These are phyloP conservation scores for Sisymbrium altissimum DNA, from an alignment of 345 rosid genomes.

Conservation along the genomic window DNA sequence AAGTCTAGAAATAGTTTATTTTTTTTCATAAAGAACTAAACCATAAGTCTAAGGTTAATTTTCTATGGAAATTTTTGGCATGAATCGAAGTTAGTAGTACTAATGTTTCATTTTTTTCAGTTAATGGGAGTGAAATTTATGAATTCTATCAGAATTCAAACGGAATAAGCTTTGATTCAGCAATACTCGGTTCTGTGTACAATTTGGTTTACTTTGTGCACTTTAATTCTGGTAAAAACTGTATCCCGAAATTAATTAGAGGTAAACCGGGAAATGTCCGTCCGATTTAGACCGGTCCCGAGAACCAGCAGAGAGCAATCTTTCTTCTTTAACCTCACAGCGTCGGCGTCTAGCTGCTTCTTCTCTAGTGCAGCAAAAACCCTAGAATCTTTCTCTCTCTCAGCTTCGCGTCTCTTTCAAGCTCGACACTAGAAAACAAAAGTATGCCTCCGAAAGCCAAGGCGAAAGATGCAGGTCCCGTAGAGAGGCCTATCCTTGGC, in stretches of 20 bases:
- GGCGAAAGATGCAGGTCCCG: slow-evolving; percentile 86
- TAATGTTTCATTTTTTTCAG: background rate
- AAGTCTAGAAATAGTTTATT: background rate
- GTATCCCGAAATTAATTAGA: background rate
- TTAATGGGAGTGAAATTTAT: no score
- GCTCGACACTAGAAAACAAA: background rate
- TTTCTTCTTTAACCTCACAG: slow-evolving; percentile 18
- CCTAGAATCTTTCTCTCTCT: slow-evolving; percentile 34
- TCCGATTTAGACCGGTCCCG: slow-evolving; percentile 1
- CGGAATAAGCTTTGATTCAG: no score
- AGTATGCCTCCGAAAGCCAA: slow-evolving; percentile 92
- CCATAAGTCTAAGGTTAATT: background rate
- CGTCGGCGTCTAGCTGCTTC: background rate
- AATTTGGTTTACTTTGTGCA: background rate
- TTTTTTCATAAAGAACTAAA: background rate
- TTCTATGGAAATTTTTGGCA: background rate
- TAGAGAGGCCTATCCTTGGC: slow-evolving; percentile 89
- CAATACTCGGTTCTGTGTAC: no score
- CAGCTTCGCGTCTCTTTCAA: background rate
- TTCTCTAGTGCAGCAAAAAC: slow-evolving; percentile 26
- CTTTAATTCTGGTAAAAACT: background rate
- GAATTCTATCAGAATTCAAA: no score
- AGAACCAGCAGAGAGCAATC: slow-evolving; percentile 6
- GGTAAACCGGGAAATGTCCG: slow-evolving; percentile 21
- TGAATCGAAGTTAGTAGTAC: background rate